Conservation (phyloP, 192 early-diverging fungal genomes). For the Coemansia umbellata region DNA sequence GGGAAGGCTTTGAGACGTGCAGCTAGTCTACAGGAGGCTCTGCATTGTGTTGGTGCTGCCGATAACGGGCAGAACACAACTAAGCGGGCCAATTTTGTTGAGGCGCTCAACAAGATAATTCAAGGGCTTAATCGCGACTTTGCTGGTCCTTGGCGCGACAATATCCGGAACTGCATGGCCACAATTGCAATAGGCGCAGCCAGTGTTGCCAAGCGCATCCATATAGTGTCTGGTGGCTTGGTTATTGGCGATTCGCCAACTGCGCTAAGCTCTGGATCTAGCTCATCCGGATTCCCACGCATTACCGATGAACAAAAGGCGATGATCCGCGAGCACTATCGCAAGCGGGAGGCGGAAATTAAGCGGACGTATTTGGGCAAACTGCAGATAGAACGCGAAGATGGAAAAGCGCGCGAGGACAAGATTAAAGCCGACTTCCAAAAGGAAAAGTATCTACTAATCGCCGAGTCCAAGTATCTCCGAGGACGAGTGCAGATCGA, state of each 20-base stretch:
- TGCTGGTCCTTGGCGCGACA: conserved; percentile 24
- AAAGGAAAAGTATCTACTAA: background rate
- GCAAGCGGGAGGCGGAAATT: background rate
- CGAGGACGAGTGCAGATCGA: conserved; percentile 18
- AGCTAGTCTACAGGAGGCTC: background rate
- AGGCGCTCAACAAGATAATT: conserved; percentile 15
- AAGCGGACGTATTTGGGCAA: background rate
- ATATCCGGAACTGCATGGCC: conserved; percentile 16
- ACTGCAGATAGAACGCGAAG: conserved; percentile 2
- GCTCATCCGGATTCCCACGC: conserved; percentile 15
- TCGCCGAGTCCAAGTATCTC: conserved; percentile 25
- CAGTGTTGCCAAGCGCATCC: background rate
- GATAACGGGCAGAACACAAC: background rate
- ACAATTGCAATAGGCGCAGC: conserved; percentile 1
- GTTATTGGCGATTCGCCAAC: background rate
- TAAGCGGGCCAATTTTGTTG: conserved; percentile 12
- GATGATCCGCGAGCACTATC: conserved; percentile 17
- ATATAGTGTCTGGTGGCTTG: background rate
- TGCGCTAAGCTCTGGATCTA: conserved; percentile 4
- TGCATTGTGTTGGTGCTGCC: background rate
- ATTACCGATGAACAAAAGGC: conserved; percentile 29
- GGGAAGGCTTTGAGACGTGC: conserved; percentile 13
- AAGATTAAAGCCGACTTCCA: background rate
- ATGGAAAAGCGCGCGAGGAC: background rate
- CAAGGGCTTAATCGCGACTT: conserved; percentile 15